Conservation (phyloP, 1,284 basidiomycete species). For the Ustilago trichophora region DNA sequence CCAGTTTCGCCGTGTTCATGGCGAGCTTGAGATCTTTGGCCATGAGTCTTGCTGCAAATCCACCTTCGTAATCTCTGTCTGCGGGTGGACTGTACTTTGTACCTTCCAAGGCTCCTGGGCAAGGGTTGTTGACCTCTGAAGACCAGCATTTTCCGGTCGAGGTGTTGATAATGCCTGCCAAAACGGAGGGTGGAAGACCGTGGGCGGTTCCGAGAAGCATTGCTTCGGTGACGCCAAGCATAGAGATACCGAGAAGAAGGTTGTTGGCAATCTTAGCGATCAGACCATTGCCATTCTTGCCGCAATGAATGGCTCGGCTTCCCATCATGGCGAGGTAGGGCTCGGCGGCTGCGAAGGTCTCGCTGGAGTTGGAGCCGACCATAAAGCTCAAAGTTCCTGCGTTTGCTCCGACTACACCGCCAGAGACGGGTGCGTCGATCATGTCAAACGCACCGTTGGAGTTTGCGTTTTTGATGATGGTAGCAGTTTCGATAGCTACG, state of each 20-base stretch:
- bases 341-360: constrained; percentile 72
- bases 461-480: constrained; percentile 71
- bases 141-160: constrained; percentile 75
- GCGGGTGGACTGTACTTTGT: constrained; percentile 78
- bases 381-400: constrained; percentile 83
- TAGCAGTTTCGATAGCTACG: constrained; percentile 75
- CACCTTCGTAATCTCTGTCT: constrained; percentile 79
- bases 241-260: constrained; percentile 57
- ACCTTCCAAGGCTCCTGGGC: constrained; percentile 74
- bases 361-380: constrained; percentile 76
- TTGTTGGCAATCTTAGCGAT: constrained; percentile 65
- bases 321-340: constrained; percentile 77
- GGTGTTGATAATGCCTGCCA: constrained; percentile 62
- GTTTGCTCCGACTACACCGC: constrained; percentile 86
- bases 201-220: constrained; percentile 60
- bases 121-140: constrained; percentile 85
- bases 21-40: constrained; percentile 59
- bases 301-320: constrained; percentile 81
- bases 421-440: constrained; percentile 90
- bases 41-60: constrained; percentile 51
- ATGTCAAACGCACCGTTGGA: constrained; percentile 68
- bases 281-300: constrained; percentile 74
- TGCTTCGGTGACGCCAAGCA: constrained; percentile 58
- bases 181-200: constrained; percentile 48
- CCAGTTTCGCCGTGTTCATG: constrained; percentile 51